phyloP scores from a whole-genome alignment of 192 early-diverging fungal species.

The Dissophora globulifera region DNA sequence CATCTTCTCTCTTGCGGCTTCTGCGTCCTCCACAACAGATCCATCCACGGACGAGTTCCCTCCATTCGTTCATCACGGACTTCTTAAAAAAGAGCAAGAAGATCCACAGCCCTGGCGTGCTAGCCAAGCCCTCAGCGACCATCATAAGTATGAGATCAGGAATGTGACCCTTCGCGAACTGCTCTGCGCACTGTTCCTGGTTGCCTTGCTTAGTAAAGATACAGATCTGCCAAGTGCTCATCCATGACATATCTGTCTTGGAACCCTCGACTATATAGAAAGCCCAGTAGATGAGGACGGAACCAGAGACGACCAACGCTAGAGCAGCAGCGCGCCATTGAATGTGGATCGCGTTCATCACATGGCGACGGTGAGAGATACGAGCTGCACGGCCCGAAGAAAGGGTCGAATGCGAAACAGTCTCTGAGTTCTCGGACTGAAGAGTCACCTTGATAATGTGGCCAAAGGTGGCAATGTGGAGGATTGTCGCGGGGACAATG shows the following conservation, averaged over 20 bases:
- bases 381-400: constrained; percentile 40
- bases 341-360: constrained; percentile 62
- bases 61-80: constrained; percentile 58
- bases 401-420: constrained; percentile 41
- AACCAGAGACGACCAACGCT: constrained; percentile 48
- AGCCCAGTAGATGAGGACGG: constrained; percentile 63
- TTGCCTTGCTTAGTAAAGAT: constrained; percentile 40
- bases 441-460: constrained; percentile 58
- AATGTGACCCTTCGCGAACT: constrained; percentile 40
- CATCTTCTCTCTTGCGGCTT: constrained; percentile 38
- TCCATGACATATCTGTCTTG: constrained; percentile 45
- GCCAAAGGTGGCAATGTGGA: constrained; percentile 61
- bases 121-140: constrained; percentile 55
- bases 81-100: constrained; percentile 57
- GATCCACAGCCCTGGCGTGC: constrained; percentile 59
- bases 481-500: constrained; percentile 52
- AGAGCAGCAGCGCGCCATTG: constrained; percentile 64
- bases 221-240: constrained; percentile 55
- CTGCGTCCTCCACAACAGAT: constrained; percentile 39
- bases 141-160: constrained; percentile 61
- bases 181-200: constrained; percentile 51
- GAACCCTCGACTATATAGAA: constrained; percentile 59
- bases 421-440: constrained; percentile 45
- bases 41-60: constrained; percentile 57
- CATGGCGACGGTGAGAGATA: constrained; percentile 55